Conservation (phyloP, 2,329 filamentous ascomycete species). For the Lecanicillium sp. region DNA sequence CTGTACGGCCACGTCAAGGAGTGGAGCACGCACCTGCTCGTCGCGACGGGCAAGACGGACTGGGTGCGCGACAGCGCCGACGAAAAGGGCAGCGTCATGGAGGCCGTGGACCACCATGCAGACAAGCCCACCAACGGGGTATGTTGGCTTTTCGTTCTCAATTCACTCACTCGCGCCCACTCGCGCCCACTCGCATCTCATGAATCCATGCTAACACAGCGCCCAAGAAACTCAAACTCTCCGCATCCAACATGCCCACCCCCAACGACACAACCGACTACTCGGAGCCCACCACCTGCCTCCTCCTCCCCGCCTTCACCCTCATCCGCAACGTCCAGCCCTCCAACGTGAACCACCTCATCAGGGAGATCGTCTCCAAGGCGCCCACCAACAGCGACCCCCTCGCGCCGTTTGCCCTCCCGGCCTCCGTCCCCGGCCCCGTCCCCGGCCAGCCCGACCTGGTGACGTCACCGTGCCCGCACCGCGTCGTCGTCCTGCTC, state of each 20-base stretch:
- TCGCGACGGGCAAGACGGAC: constrained; percentile 92
- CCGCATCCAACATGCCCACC: constrained; percentile 83
- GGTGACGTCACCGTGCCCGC: constrained; percentile 52
- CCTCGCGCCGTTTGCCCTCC: constrained; percentile 38
- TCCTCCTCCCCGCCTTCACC: constrained; percentile 80
- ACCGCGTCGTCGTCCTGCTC: constrained; percentile 81
- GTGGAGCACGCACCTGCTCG: constrained; percentile 83
- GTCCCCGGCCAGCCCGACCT: constrained; percentile 25
- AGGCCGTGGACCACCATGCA: constrained; percentile 55
- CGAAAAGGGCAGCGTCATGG: constrained; percentile 80
- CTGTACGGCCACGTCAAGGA: constrained; percentile 81
- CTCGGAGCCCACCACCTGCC: constrained; percentile 65
- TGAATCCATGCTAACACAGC: background rate
- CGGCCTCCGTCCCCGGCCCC: constrained; percentile 25
- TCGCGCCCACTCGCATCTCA: too few relatives aligned
- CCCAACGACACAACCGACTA: constrained; percentile 60
- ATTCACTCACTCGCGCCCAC: background rate
- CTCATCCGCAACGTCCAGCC: constrained; percentile 81
- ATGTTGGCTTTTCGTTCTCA: constrained; percentile 32
- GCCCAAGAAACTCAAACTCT: constrained; percentile 76
- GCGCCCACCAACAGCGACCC: constrained; percentile 69
- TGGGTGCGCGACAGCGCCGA: constrained; percentile 88
- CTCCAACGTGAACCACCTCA: constrained; percentile 62
- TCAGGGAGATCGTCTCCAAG: constrained; percentile 62
- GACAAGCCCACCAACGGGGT: constrained; percentile 63